phyloP scores from a whole-genome alignment of 352 stramenopile genomes.

The Pythium brassicae region DNA sequence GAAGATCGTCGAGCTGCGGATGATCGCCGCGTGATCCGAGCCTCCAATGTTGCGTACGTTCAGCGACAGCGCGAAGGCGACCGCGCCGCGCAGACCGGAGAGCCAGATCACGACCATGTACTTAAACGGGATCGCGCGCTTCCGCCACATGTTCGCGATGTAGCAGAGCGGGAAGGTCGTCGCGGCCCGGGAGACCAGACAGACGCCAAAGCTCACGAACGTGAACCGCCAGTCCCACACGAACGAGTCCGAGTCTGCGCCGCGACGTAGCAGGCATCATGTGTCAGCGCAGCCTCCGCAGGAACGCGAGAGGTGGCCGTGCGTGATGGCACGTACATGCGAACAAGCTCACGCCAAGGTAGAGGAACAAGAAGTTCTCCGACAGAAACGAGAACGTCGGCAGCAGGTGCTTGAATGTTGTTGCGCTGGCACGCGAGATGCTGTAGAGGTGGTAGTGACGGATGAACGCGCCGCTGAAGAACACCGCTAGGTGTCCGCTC shows the following conservation, averaged over 20 bases:
- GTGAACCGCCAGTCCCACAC: constrained; percentile 41
- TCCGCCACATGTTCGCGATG: constrained; percentile 25
- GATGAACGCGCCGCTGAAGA: constrained; percentile 71
- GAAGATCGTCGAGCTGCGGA: constrained; percentile 62
- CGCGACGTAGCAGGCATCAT: background rate
- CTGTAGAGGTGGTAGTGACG: constrained; percentile 50
- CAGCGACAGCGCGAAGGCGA: constrained; percentile 72
- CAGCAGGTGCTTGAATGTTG: constrained; percentile 35
- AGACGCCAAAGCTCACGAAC: constrained; percentile 19
- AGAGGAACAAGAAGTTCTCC: constrained; percentile 53
- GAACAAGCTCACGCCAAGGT: constrained; percentile 42
- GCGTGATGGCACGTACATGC: constrained; percentile 11
- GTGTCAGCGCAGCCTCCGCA: background rate
- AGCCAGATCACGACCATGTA: constrained; percentile 72
- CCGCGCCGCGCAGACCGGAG: constrained; percentile 70
- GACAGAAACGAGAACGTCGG: constrained; percentile 37
- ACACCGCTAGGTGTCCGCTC: constrained; percentile 80
- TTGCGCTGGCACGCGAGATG: constrained; percentile 30
- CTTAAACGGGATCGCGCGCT: constrained; percentile 23
- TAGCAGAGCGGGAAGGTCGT: constrained; percentile 38
- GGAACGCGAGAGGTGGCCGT: too few relatives aligned
- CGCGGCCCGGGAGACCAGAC: constrained; percentile 22
- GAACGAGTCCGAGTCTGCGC: constrained; percentile 22
- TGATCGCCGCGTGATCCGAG: constrained; percentile 43
- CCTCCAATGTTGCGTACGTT: constrained; percentile 46